phyloP scores from a whole-genome alignment of 805 yeast species.

The Ogataea methylovora region DNA sequence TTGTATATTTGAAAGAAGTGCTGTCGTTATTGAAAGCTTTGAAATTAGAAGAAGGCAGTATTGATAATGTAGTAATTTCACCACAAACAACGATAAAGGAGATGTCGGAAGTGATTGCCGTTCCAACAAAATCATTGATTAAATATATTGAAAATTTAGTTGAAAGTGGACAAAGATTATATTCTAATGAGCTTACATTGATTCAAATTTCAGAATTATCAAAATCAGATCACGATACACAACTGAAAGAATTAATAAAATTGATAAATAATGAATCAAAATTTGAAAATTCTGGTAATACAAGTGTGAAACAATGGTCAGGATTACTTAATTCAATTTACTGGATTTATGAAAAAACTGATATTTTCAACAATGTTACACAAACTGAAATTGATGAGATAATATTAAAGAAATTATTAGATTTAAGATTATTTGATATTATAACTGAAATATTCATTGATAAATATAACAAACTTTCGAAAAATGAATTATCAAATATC shows the following conservation, averaged over 20 bases:
- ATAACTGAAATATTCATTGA: slow-evolving; percentile 9
- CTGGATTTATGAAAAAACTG: slow-evolving; percentile 18
- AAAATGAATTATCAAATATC: slow-evolving; percentile 1
- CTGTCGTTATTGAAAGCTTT: slow-evolving; percentile 11
- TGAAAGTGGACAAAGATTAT: slow-evolving; percentile 21
- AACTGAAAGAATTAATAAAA: slow-evolving; percentile 16
- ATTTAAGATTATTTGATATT: slow-evolving; percentile 12
- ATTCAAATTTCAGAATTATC: slow-evolving; percentile 16
- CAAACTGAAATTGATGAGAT: slow-evolving; percentile 12
- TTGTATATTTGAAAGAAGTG: slow-evolving; percentile 20
- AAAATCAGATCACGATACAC: slow-evolving; percentile 9
- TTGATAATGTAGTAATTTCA: background rate
- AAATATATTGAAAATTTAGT: slow-evolving; percentile 10
- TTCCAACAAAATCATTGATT: slow-evolving; percentile 10
- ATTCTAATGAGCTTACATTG: slow-evolving; percentile 18
- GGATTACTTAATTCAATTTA: slow-evolving; percentile 20
- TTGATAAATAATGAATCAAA: slow-evolving; percentile 19
- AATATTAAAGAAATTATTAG: slow-evolving; percentile 15
- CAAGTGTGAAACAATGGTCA: slow-evolving; percentile 14
- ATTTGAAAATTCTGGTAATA: slow-evolving; percentile 4
- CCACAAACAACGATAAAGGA: slow-evolving; percentile 1
- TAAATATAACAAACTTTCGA: slow-evolving; percentile 13
- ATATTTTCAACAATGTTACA: slow-evolving; percentile 17
- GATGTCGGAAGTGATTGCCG: background rate
- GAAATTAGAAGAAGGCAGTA: slow-evolving; percentile 2